Percentiles rank a stretch among this genome's conserved stretches.
Evolutionary conservation across 345 rosid genomes (phyloP).

Genomic region (Salix caprea): DNA sequence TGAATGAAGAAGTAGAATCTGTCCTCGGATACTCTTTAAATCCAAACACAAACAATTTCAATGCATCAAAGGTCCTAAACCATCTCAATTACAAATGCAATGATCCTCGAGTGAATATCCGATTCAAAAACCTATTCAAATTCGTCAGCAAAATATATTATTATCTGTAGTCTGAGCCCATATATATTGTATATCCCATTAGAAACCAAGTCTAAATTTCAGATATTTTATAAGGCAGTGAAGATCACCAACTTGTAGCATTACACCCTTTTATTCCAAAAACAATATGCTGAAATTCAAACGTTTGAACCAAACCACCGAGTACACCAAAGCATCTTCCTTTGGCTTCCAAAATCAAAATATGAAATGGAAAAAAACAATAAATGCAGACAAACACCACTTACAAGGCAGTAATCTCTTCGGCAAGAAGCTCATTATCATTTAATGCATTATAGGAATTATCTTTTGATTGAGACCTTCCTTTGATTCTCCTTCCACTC

Average conservation of each 20-base stretch:
- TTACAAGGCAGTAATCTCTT: slow-evolving; percentile 96
- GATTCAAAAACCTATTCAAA: background rate
- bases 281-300: background rate
- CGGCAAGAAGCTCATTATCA: slow-evolving; percentile 76
- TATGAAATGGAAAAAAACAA: background rate
- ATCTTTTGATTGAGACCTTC: slow-evolving; percentile 62
- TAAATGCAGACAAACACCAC: slow-evolving; percentile 1
- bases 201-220: background rate
- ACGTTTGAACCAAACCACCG: background rate
- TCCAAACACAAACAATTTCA: background rate
- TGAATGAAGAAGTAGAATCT: background rate
- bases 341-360: background rate
- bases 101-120: background rate
- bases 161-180: too few species aligned
- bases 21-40: background rate
- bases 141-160: background rate
- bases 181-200: background rate
- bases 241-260: background rate
- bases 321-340: background rate
- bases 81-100: background rate
- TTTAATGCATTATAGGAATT: slow-evolving; percentile 44
- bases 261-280: background rate
- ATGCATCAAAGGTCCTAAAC: background rate
- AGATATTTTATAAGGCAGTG: background rate
- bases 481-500: slow-evolving; percentile 55